These are phyloP conservation scores for Exophiala calicioides DNA, from an alignment of 2,329 filamentous ascomycete species.

Conservation along the genomic window DNA sequence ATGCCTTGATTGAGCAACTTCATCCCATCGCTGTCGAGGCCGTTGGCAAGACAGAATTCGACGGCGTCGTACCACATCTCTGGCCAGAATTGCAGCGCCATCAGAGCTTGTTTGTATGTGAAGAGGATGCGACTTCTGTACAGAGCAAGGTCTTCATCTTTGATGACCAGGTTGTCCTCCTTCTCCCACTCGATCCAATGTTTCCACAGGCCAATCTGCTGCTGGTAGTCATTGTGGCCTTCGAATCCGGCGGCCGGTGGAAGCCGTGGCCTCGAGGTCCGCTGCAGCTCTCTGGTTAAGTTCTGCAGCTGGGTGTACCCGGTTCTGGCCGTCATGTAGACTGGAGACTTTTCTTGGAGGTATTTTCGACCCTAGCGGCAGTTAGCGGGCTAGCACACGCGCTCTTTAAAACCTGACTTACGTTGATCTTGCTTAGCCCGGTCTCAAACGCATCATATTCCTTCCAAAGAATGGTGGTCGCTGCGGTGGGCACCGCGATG, in stretches of 20 bases:
- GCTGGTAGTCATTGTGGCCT: conserved; percentile 77
- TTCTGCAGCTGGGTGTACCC: conserved; percentile 90
- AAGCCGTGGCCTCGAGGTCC: conserved; percentile 75
- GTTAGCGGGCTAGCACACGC: background rate
- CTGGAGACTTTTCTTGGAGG: conserved; percentile 85
- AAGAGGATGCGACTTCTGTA: conserved; percentile 82
- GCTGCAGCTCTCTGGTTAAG: conserved; percentile 72
- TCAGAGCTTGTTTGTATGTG: conserved; percentile 89
- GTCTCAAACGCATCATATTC: conserved; percentile 98
- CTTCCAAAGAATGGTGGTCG: conserved; percentile 86
- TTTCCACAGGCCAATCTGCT: conserved; percentile 87
- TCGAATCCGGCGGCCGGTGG: conserved; percentile 84
- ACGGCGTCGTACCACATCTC: conserved; percentile 95
- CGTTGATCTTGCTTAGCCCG: conserved; percentile 86
- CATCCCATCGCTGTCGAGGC: conserved; percentile 69
- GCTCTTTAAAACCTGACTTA: conserved; percentile 55
- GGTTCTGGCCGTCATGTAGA: conserved; percentile 94
- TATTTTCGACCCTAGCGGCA: conserved; percentile 79
- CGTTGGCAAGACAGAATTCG: conserved; percentile 85
- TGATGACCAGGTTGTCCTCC: conserved; percentile 82
- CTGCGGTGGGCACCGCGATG: conserved; percentile 80
- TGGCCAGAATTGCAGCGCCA: conserved; percentile 91
- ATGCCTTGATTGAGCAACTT: conserved; percentile 81
- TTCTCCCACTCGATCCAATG: conserved; percentile 96
- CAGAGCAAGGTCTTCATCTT: conserved; percentile 72